These are phyloP conservation scores for Moelleriella libera DNA, from an alignment of 2,329 filamentous ascomycete species.

Conservation along the genomic window DNA sequence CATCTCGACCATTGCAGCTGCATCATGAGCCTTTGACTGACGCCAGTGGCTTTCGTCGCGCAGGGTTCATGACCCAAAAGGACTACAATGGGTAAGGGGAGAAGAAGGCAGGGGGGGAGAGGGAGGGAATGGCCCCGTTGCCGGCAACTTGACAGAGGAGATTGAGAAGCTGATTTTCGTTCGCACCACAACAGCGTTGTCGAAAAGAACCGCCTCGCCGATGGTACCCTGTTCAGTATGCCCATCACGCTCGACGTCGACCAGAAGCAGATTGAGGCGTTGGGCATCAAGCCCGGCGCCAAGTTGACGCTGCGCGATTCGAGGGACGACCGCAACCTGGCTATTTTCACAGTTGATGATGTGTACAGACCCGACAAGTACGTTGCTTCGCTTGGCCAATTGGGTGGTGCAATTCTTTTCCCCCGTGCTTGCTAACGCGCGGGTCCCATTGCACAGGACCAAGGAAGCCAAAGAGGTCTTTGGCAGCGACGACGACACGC, in stretches of 20 bases:
- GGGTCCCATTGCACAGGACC: slow-evolving; percentile 33
- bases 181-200: slow-evolving; percentile 51
- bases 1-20: not conserved
- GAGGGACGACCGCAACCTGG: slow-evolving; percentile 89
- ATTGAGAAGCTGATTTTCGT: no score
- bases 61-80: slow-evolving; percentile 87
- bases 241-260: slow-evolving; percentile 87
- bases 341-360: slow-evolving; percentile 90
- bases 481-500: slow-evolving; percentile 75
- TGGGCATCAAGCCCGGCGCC: slow-evolving; percentile 64
- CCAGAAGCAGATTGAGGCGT: slow-evolving; percentile 57
- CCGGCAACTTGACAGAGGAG: no score
- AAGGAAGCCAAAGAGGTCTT: slow-evolving; percentile 92
- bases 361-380: slow-evolving; percentile 94
- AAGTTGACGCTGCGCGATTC: slow-evolving; percentile 86
- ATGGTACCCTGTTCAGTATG: slow-evolving; percentile 89
- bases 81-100: slow-evolving; percentile 76
- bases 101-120: no score
- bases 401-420: not conserved
- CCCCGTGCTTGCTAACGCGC: not conserved
- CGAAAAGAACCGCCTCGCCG: slow-evolving; percentile 69
- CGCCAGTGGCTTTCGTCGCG: not conserved
- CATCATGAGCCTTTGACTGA: not conserved
- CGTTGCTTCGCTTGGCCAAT: slow-evolving; percentile 15
- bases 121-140: no score